Percentiles rank a stretch among this genome's conserved stretches.
These are phyloP conservation scores for Vitis hybrid DNA, from an alignment of 177 flowering plant genomes.

Conservation along the genomic window DNA sequence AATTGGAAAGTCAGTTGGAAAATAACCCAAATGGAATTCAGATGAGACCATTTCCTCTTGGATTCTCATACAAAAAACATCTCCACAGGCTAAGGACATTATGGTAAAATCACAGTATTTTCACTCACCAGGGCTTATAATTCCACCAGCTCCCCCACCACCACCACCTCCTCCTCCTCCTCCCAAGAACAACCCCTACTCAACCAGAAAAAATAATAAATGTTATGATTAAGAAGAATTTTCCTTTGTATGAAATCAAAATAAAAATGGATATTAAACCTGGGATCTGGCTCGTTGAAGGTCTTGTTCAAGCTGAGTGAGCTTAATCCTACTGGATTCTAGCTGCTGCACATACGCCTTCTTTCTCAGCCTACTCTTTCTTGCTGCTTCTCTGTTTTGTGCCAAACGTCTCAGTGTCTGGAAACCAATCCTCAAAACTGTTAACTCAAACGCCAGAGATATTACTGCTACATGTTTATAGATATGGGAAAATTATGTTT, in stretches of 20 bases:
- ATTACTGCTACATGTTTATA: background rate
- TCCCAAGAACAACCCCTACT: constrained; percentile 69
- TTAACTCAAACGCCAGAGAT: background rate
- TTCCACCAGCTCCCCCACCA: constrained; percentile 52
- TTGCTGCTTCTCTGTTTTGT: constrained; percentile 98
- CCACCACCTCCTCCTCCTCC: constrained; percentile 42
- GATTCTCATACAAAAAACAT: too few relatives aligned
- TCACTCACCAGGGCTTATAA: constrained; percentile 68
- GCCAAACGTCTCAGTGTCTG: constrained; percentile 94
- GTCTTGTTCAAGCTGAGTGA: constrained; percentile 86
- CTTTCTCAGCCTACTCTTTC: constrained; percentile 87
- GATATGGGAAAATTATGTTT: too few relatives aligned
- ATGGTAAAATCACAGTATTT: background rate
- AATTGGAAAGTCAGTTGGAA: too few relatives aligned
- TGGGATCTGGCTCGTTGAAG: constrained; percentile 89
- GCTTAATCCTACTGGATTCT: constrained; percentile 87
- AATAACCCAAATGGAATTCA: too few relatives aligned
- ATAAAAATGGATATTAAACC: constrained; percentile 32
- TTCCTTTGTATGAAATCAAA: background rate
- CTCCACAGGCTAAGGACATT: too few relatives aligned
- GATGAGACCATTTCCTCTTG: too few relatives aligned
- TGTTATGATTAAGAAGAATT: background rate
- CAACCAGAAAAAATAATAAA: constrained; percentile 4
- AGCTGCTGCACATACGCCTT: constrained; percentile 99
- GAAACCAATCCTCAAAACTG: constrained; percentile 6